Evolutionary conservation across 768 basidiomycete species (phyloP).

Genomic region (Boletus sp.): DNA sequence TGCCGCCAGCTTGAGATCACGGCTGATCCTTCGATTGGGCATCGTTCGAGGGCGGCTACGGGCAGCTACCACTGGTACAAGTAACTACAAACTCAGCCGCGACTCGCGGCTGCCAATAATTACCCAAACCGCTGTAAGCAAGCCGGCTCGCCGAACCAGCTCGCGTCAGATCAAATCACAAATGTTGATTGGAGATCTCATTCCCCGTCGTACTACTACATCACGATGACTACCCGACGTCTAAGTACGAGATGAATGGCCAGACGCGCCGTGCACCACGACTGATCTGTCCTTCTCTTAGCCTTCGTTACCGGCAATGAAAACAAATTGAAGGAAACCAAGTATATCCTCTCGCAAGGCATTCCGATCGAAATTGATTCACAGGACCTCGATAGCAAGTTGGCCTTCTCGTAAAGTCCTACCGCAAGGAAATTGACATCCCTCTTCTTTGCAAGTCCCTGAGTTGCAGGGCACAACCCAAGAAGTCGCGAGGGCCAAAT

Average conservation of each 20-base stretch:
- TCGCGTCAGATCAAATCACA: background rate
- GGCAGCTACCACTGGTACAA: too few relatives aligned
- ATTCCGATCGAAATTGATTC: conserved; percentile 74
- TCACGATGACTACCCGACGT: conserved; percentile 21
- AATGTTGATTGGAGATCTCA: too few relatives aligned
- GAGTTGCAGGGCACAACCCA: conserved; percentile 93
- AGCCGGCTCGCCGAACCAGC: background rate
- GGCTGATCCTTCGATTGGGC: too few relatives aligned
- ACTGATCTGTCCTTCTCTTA: conserved; percentile 33
- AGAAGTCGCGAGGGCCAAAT: conserved; percentile 88
- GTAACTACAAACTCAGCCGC: too few relatives aligned
- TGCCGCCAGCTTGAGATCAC: too few relatives aligned
- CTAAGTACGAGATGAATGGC: conserved; percentile 9
- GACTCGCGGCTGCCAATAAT: too few relatives aligned
- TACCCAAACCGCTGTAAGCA: too few relatives aligned
- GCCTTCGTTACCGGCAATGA: conserved; percentile 95
- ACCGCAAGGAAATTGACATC: background rate
- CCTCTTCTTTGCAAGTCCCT: conserved; percentile 55
- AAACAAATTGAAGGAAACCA: conserved; percentile 89
- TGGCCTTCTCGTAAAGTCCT: background rate
- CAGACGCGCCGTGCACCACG: background rate
- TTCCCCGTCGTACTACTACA: background rate
- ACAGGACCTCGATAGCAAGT: conserved; percentile 75
- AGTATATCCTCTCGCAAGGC: conserved; percentile 71
- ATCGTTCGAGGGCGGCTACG: too few relatives aligned